Evolutionary conservation across 805 yeast genomes (phyloP), one percentile per base, ranked within the genome.

Genomic region (Yueomyces sinensis): DNA sequence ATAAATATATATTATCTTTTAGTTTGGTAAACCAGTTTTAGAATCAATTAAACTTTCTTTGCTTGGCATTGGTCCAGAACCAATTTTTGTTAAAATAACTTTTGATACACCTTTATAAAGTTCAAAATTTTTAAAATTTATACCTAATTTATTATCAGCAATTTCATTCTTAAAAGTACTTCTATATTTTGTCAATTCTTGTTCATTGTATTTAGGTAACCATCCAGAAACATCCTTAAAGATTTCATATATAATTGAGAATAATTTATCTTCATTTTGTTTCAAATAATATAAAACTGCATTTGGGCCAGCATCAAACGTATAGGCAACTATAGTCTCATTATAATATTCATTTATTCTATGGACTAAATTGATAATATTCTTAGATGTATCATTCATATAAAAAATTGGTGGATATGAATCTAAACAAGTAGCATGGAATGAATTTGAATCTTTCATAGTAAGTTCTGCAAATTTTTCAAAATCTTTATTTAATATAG

Each of bases 261-360:
- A 68, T 5, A 91, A 76, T 41, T 64, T 66, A n/a, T 61, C 47
- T 59, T 86, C 95, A 59, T 89, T 72, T 49, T 75, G 66, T 44
- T 70, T 70, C 53, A 78, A 75, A 55, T 91, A 91, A 63, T 91
- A 91, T 41, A 91, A 71, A 31, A 91, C 99, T 16, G 96, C 95
- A 61, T 91, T 91, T 59, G 99, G 98, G 54, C 99, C 99, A 23
- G 99, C 99, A 59, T 91, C 99, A 52, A 81, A 91, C 2, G 99
- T 91, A 60, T 91, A 91, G 27, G 97, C 97, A 11, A 95, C 98
- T 36, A 89, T 68, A 11, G 70, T 68, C 49, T 70, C 65, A 17
- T 49, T 46, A 40, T 58, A 61, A 39, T 56, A 58, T 43, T 69
- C 76, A 53, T 91, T 91, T 54, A 91, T 72, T 36, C 67, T 62